Conservation (phyloP, 2,329 filamentous ascomycete species). For the Pseudocercospora eumusae region DNA sequence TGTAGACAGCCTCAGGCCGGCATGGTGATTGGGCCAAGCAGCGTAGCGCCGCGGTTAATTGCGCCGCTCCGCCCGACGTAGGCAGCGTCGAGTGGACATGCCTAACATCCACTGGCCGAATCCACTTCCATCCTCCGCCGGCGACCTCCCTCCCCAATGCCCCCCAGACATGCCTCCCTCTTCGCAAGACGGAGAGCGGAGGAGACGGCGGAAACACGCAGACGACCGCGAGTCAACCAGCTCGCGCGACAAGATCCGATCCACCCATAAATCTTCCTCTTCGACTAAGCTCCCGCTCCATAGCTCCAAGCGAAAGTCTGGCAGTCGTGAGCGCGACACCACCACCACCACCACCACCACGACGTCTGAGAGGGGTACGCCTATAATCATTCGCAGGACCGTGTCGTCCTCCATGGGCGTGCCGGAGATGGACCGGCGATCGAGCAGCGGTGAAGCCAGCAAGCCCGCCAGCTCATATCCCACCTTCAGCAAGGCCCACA, state of each 20-base stretch:
- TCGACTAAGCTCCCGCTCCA: conserved; percentile 31
- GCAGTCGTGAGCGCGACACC: conserved; percentile 34
- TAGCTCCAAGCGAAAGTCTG: conserved; percentile 28
- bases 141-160: conserved; percentile 20
- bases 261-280: conserved; percentile 33
- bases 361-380: conserved; percentile 15
- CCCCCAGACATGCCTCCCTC: conserved; percentile 14
- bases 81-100: background rate
- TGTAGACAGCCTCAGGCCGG: no score
- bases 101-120: conserved; percentile 5
- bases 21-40: background rate
- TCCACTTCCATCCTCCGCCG: background rate
- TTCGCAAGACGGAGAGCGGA: conserved; percentile 31
- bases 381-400: conserved; percentile 13
- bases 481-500: conserved; percentile 84
- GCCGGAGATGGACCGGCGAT: conserved; percentile 51
- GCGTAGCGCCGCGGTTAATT: conserved; percentile 6
- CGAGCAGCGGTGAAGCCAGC: conserved; percentile 37
- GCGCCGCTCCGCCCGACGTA: background rate
- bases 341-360: conserved; percentile 15
- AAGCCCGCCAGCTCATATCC: conserved; percentile 67
- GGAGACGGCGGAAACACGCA: conserved; percentile 35
- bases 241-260: conserved; percentile 35
- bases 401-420: conserved; percentile 36
- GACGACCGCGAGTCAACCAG: conserved; percentile 35